Conservation (phyloP, 2,329 filamentous ascomycete genomes). For the Sporothrix mexicana region DNA sequence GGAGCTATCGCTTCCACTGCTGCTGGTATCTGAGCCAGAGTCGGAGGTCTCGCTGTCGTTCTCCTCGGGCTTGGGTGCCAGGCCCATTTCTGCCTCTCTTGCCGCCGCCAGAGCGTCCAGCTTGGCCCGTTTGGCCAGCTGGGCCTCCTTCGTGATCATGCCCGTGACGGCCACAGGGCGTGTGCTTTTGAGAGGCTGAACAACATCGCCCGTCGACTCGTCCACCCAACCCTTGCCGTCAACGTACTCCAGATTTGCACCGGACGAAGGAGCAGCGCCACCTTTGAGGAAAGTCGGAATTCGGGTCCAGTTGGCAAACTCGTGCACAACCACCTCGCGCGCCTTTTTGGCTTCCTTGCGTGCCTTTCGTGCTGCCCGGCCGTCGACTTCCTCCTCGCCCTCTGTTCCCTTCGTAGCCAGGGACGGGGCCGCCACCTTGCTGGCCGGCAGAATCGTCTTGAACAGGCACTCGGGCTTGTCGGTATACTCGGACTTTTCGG, state of each 20-base stretch:
- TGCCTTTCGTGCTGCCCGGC: slow-evolving; percentile 55
- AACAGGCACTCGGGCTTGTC: slow-evolving; percentile 82
- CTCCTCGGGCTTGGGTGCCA: not conserved
- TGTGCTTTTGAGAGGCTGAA: slow-evolving; percentile 61
- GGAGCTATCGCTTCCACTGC: slow-evolving; percentile 40
- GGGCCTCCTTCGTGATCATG: slow-evolving; percentile 35
- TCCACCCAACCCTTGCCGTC: slow-evolving; percentile 91
- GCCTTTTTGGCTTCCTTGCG: slow-evolving; percentile 53
- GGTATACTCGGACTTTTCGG: slow-evolving; percentile 77
- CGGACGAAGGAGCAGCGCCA: slow-evolving; percentile 48
- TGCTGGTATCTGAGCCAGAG: slow-evolving; percentile 36
- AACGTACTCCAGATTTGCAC: slow-evolving; percentile 64
- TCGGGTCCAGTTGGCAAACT: slow-evolving; percentile 85
- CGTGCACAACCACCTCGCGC: slow-evolving; percentile 75
- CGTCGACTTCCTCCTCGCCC: slow-evolving; percentile 36
- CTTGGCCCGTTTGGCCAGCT: slow-evolving; percentile 38
- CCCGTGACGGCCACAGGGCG: slow-evolving; percentile 40
- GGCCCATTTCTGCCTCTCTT: slow-evolving; percentile 14
- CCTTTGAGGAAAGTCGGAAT: slow-evolving; percentile 80
- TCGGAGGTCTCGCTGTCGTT: slow-evolving; percentile 38
- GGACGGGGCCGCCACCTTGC: slow-evolving; percentile 45
- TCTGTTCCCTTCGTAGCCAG: slow-evolving; percentile 47
- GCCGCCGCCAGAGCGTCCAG: slow-evolving; percentile 34
- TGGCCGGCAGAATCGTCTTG: slow-evolving; percentile 72
- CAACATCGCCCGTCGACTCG: slow-evolving; percentile 69